These are phyloP conservation scores for Jamesozyma lodderae DNA, from an alignment of 805 yeast genomes.

Conservation along the genomic window DNA sequence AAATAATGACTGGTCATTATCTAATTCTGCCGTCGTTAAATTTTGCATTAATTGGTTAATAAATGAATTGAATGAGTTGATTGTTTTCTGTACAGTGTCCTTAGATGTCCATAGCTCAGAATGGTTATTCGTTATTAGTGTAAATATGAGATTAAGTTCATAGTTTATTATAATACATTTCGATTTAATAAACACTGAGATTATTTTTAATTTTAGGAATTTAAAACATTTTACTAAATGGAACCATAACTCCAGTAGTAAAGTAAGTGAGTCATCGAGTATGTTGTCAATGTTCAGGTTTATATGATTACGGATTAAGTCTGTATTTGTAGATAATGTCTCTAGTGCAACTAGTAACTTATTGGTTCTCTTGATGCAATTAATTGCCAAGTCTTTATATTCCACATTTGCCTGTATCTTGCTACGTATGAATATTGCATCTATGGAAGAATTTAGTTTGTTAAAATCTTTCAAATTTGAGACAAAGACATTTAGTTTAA, in stretches of 20 bases:
- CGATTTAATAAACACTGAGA: conserved; percentile 56
- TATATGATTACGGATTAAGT: conserved; percentile 12
- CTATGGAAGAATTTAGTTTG: conserved; percentile 2
- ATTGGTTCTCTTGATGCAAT: conserved; percentile 45
- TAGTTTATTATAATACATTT: conserved; percentile 56
- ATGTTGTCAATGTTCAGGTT: conserved; percentile 33
- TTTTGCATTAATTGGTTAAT: conserved; percentile 51
- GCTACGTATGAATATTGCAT: background rate
- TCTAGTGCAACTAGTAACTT: conserved; percentile 18
- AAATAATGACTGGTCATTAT: conserved; percentile 47
- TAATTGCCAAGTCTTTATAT: conserved; percentile 42
- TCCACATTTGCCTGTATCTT: background rate
- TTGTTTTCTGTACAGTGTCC: conserved; percentile 38
- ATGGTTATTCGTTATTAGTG: conserved; percentile 11
- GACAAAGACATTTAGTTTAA: conserved; percentile 21
- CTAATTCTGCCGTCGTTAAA: conserved; percentile 42
- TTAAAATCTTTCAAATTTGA: conserved; percentile 3
- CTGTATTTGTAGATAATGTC: conserved; percentile 10
- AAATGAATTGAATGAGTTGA: conserved; percentile 46
- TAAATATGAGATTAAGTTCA: conserved; percentile 36
- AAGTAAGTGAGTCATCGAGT: conserved; percentile 40
- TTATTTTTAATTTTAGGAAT: conserved; percentile 35
- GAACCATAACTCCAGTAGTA: conserved; percentile 22
- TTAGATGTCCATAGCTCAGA: no score
- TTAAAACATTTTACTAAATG: conserved; percentile 12